phyloP scores from a whole-genome alignment of 495 filamentous ascomycete genomes.

The Neurospora sp. region DNA sequence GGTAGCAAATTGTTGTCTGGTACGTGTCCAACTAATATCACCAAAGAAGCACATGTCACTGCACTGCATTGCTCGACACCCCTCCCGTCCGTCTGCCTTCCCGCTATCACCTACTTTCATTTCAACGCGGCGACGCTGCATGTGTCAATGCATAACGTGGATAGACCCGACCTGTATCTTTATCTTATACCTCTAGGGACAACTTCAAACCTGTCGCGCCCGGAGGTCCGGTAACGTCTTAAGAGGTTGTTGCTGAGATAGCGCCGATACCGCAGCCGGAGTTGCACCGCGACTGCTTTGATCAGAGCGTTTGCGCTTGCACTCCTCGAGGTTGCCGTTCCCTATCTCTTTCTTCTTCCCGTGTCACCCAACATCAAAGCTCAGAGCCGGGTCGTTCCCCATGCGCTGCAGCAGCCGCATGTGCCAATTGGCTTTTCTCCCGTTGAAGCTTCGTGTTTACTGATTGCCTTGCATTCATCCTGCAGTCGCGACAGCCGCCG shows the following conservation, averaged over 20 bases:
- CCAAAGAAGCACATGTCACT: background rate
- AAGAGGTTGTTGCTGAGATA: background rate
- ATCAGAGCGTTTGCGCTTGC: background rate
- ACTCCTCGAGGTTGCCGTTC: background rate
- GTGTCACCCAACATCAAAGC: background rate
- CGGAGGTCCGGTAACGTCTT: background rate
- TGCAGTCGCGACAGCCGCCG: slow-evolving; percentile 7
- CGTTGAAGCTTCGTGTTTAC: slow-evolving; percentile 5
- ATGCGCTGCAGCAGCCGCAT: slow-evolving; percentile 2
- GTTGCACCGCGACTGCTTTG: background rate
- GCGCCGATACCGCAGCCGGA: background rate
- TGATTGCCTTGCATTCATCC: slow-evolving; percentile 16
- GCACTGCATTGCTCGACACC: background rate
- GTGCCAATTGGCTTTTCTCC: slow-evolving; percentile 14
- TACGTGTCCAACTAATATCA: background rate
- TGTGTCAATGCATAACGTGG: background rate
- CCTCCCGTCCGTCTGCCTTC: background rate
- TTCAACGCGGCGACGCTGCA: background rate
- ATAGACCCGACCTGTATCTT: background rate
- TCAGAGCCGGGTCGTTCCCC: background rate
- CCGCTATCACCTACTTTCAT: background rate
- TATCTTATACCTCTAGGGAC: background rate
- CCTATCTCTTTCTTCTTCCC: background rate
- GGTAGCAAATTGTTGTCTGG: background rate
- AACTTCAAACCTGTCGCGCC: background rate